These are phyloP conservation scores for Pseudozyma sp. DNA, from an alignment of 1,284 basidiomycete genomes.

Conservation along the genomic window DNA sequence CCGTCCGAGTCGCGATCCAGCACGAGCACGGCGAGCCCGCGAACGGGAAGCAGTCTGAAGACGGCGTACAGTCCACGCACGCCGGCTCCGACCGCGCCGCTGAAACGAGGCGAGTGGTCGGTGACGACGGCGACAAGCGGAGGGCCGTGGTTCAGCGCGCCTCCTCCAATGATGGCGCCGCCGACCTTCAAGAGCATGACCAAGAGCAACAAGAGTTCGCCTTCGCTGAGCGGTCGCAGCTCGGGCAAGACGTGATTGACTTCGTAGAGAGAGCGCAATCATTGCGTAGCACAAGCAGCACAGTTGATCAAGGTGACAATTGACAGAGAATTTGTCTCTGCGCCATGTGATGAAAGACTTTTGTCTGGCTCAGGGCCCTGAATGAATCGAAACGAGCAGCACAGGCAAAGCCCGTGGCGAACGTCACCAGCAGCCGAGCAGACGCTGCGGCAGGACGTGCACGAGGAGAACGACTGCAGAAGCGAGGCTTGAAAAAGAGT, in stretches of 20 bases:
- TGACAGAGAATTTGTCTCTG: not conserved
- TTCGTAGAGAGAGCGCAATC: slow-evolving; percentile 8
- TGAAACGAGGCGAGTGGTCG: slow-evolving; percentile 42
- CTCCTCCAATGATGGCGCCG: slow-evolving; percentile 36
- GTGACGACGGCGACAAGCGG: slow-evolving; percentile 42
- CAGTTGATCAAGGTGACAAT: not conserved
- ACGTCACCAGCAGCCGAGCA: not conserved
- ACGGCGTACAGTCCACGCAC: slow-evolving; percentile 34
- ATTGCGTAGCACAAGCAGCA: not conserved
- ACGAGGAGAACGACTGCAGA: not conserved
- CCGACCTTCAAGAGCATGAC: slow-evolving; percentile 18
- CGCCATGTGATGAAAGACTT: no score
- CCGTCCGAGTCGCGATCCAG: slow-evolving; percentile 35
- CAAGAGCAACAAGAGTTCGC: slow-evolving; percentile 31
- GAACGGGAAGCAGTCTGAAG: slow-evolving; percentile 35
- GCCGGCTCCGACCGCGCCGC: slow-evolving; percentile 16
- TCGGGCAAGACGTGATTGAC: slow-evolving; percentile 32
- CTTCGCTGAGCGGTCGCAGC: slow-evolving; percentile 33
- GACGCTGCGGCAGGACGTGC: not conserved
- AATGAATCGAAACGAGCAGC: no score
- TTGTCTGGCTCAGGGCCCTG: no score
- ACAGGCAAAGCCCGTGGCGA: no score
- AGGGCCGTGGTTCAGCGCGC: slow-evolving; percentile 50
- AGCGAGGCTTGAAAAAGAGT: not conserved
- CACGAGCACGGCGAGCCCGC: slow-evolving; percentile 44